Base-by-base conservation (phyloP, 2,329 filamentous ascomycete genomes). In the Colletotrichum chlorophyti region DNA sequence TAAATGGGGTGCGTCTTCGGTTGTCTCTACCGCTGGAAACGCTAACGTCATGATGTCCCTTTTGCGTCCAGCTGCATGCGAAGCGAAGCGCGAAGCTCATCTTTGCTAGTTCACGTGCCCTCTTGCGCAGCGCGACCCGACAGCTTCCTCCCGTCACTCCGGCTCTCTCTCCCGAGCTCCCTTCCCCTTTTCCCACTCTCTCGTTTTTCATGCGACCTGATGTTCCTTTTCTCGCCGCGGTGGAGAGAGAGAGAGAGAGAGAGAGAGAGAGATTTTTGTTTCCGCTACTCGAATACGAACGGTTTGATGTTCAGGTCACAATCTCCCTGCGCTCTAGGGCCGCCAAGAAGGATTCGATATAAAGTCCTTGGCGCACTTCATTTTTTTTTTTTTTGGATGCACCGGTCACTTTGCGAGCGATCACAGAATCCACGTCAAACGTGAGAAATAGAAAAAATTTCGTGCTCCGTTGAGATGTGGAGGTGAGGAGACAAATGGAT, bases 341-440 rank as follows among this genome's bases (percentile, higher is more conserved):
- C 21, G 55, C 55, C 55, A 55, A 50, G 51, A 17, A 23, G 7
- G 29, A 41, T 27, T 34, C 15, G 38, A 45, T 49, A 48, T 43
- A 60, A 45, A 57, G 11, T 3, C 45, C 43, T 59, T 45, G 51
- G 51, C 38, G 21, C 15, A 9, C 17, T 17, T n/a, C n/a, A n/a
- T n/a, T n/a, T n/a, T n/a, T n/a, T n/a, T n/a, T n/a, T 23, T 26
- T 27, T 19, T 35, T 29, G 7, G 51, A 27, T 50, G 43, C 8
- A 17, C 19, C 26, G 42, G 15, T 27, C 15, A 24, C 7, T 27
- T n/a, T 10, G 23, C 23, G 15, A 27, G 29, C 12, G 31, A 14
- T 8, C 14, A 10, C n/a, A 17, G 31, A 34, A 42, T 19, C 24
- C 14, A 14, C n/a, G 23, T n/a, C 6, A 19, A 15, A 40, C 14